Evolutionary conservation across 2,329 filamentous ascomycete species (phyloP).

Genomic region (Colletotrichum sp.): DNA sequence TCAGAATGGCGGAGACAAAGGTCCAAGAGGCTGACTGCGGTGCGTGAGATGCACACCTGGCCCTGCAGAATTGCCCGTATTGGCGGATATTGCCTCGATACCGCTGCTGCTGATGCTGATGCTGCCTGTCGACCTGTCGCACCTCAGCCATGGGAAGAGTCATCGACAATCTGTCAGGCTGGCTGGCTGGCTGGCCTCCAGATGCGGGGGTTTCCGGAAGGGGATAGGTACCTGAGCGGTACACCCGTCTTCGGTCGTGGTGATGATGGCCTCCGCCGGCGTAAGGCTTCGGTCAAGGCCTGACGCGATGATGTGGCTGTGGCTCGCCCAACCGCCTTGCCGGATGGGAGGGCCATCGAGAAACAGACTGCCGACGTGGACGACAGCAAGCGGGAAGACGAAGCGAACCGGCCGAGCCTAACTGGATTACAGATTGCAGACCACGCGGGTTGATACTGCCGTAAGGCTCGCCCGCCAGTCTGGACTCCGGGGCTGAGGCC

Average conservation of each 20-base stretch:
- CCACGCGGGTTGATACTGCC: neutral
- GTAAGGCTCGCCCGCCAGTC: neutral
- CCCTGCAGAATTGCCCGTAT: neutral
- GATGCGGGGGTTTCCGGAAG: slow-evolving; percentile 17
- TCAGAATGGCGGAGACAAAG: neutral
- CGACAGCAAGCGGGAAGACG: neutral
- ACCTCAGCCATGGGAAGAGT: neutral
- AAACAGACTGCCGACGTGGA: neutral
- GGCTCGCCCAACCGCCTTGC: neutral
- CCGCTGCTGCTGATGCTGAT: neutral
- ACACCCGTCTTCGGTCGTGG: slow-evolving; percentile 6
- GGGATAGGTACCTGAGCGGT: neutral
- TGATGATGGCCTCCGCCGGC: neutral
- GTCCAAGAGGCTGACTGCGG: slow-evolving; percentile 5
- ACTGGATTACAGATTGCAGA: neutral
- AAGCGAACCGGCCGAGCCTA: neutral
- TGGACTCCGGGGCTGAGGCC: neutral
- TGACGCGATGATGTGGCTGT: neutral
- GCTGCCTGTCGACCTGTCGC: neutral
- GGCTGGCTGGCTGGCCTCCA: neutral
- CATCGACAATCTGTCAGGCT: neutral
- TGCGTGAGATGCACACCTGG: neutral
- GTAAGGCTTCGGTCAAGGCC: neutral
- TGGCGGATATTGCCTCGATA: neutral
- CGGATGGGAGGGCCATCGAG: neutral